These are phyloP conservation scores for Diaporthe sp. DNA, from an alignment of 2,329 filamentous ascomycete species.

Conservation along the genomic window DNA sequence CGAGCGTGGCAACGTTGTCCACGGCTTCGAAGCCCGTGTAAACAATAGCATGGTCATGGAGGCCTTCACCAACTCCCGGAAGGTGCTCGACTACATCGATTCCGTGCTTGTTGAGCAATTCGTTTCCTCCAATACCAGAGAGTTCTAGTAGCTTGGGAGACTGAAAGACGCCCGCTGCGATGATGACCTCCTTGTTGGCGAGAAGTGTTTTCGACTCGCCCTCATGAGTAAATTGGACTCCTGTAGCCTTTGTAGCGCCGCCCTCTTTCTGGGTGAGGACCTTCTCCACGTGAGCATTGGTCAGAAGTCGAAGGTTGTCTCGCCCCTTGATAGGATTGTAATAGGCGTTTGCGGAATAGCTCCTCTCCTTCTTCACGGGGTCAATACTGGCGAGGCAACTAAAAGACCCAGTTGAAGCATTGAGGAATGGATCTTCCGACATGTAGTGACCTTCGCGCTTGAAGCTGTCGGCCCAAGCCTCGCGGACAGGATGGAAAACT, in stretches of 20 bases:
- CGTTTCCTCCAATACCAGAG: slow-evolving; percentile 48
- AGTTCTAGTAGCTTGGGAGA: slow-evolving; percentile 51
- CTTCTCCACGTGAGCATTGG: slow-evolving; percentile 44
- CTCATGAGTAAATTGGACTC: slow-evolving; percentile 41
- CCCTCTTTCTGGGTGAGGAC: slow-evolving; percentile 38
- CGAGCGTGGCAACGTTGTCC: slow-evolving; percentile 1
- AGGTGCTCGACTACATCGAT: slow-evolving; percentile 47
- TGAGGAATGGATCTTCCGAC: slow-evolving; percentile 23
- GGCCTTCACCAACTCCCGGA: slow-evolving; percentile 50
- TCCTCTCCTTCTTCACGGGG: slow-evolving; percentile 38
- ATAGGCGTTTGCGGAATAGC: slow-evolving; percentile 38
- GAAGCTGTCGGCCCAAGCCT: slow-evolving; percentile 29
- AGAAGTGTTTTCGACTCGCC: slow-evolving; percentile 37
- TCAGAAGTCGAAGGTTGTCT: slow-evolving; percentile 38
- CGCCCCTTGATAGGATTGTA: slow-evolving; percentile 32
- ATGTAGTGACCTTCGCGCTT: background rate
- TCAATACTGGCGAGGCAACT: slow-evolving; percentile 36
- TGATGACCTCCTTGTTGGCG: slow-evolving; percentile 47
- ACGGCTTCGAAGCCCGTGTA: slow-evolving; percentile 24
- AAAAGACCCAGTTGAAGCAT: slow-evolving; percentile 28
- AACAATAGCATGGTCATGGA: slow-evolving; percentile 42
- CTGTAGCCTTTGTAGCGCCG: slow-evolving; percentile 38
- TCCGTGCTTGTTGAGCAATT: slow-evolving; percentile 42
- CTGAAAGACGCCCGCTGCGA: slow-evolving; percentile 48
- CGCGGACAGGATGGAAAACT: background rate